Base-by-base conservation (phyloP, 768 basidiomycete genomes). In the Cubamyces lactineus region DNA sequence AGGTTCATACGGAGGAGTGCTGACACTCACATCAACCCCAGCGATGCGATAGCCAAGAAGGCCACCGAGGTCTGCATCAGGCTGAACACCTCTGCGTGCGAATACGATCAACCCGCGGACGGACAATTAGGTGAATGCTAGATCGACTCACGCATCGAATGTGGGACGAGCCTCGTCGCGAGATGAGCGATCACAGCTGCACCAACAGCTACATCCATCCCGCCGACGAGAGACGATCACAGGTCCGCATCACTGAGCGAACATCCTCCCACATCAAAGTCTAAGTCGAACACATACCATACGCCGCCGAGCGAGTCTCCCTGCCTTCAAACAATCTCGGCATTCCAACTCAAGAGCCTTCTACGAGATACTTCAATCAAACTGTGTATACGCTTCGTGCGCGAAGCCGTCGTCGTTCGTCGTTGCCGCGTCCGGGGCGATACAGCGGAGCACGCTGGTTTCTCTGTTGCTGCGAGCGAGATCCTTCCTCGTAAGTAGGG, bases 61-160 rank as follows among this genome's bases (percentile, higher is more conserved):
- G 89, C 87, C 24, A 92, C 85, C 0, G 84, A 83, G n/a, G 86
- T 87, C 72, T 92, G 91, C 54, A 86, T 71, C 39, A 75, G 48
- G 24, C 69, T 72, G 60, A 68, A 75, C 17, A 67, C 68, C 42
- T 72, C 75, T 76, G 26, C 24, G 7, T n/a, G 41, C 5, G 2
- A 16, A 17, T 16, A 16, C 21, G 19, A 21, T 13, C 45, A n/a
- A 16, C 16, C 28, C 28, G 15, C 12, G 15, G 48, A 6, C 16
- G 9, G 1, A 28, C n/a, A 34, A 19, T 15, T 23, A 15, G 5
- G 39, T 3, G 19, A 30, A 17, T 17, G 26, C 26, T 15, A 23
- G 34, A 17, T 12, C 15, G 12, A 63, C 68, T 66, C 60, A 69
- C 68, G 62, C n/a, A 59, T 53, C 26, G 68, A 63, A n/a, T 42